A percentile compares a stretch with the other conserved stretches of the same genome.
These are phyloP conservation scores for Euphorbia celastroides DNA, from an alignment of 441 rosid species.

Conservation along the genomic window DNA sequence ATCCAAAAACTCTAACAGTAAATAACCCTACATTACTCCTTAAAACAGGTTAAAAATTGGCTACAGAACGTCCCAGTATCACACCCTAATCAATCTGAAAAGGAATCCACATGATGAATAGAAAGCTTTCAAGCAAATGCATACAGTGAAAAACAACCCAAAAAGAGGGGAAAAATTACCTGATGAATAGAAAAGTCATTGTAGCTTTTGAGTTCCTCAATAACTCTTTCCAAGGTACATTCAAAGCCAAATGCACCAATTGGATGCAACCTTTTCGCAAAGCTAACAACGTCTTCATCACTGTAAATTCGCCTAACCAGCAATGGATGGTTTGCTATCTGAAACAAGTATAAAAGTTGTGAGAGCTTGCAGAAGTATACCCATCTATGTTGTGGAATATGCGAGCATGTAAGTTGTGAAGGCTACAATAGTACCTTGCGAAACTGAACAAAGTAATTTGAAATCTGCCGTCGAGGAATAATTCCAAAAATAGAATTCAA, in stretches of 20 bases:
- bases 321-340: conserved; percentile 98
- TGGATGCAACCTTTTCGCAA: conserved; percentile 25
- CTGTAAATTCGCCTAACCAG: conserved; percentile 79
- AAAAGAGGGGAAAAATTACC: too few relatives aligned
- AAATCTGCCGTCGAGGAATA: conserved; percentile 82
- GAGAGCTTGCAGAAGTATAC: neutral
- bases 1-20: neutral
- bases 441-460: conserved; percentile 90
- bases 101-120: neutral
- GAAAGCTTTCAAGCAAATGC: neutral
- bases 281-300: conserved; percentile 68
- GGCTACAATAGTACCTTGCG: conserved; percentile 54
- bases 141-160: neutral
- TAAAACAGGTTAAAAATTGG: neutral
- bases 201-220: too few relatives aligned
- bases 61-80: neutral
- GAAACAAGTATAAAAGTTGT: conserved; percentile 16
- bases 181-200: too few relatives aligned
- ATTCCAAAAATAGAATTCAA: conserved; percentile 39
- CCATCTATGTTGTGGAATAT: too few relatives aligned
- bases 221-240: too few relatives aligned
- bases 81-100: neutral
- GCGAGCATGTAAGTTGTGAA: neutral
- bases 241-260: too few relatives aligned
- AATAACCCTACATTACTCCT: neutral